Conservation (phyloP, 2,329 filamentous ascomycete genomes). For the Onygenales sp. region DNA sequence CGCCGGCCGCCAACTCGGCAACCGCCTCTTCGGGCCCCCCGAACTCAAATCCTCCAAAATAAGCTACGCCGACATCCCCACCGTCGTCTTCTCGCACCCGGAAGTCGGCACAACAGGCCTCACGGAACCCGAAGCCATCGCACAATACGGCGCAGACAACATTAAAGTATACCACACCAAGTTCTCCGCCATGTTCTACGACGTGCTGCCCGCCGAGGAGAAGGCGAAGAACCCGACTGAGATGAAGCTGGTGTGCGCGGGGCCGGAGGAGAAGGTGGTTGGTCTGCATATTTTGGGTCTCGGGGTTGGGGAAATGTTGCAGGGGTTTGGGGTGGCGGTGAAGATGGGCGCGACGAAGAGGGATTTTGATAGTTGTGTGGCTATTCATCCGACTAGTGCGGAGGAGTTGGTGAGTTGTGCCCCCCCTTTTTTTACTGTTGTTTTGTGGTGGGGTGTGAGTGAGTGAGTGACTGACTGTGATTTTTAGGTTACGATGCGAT, state of each 20-base stretch:
- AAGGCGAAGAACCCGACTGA: slow-evolving; percentile 41
- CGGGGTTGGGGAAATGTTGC: slow-evolving; percentile 54
- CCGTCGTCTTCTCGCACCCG: slow-evolving; percentile 44
- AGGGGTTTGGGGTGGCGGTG: slow-evolving; percentile 66
- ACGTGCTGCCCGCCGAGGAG: slow-evolving; percentile 37
- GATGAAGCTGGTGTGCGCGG: slow-evolving; percentile 42
- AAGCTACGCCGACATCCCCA: slow-evolving; percentile 42
- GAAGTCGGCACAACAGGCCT: slow-evolving; percentile 41
- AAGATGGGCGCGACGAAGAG: slow-evolving; percentile 75
- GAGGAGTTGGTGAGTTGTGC: slow-evolving; percentile 55
- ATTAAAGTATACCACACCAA: slow-evolving; percentile 42
- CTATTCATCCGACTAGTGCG: slow-evolving; percentile 67
- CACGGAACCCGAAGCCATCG: slow-evolving; percentile 40
- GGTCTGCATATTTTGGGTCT: slow-evolving; percentile 42
- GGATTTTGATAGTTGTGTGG: slow-evolving; percentile 65
- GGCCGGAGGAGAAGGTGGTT: slow-evolving; percentile 41
- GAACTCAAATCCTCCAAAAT: slow-evolving; percentile 36
- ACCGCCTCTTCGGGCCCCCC: slow-evolving; percentile 40
- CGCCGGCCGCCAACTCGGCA: slow-evolving; percentile 40
- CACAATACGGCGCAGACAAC: slow-evolving; percentile 39
- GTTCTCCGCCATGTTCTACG: slow-evolving; percentile 42
- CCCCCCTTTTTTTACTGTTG: background rate
- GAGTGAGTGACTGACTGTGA: background rate
- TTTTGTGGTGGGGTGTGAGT: background rate
- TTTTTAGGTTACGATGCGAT: slow-evolving; percentile 19